Base-by-base conservation (phyloP, 805 yeast species). In the Metschnikowia corniflorae region DNA sequence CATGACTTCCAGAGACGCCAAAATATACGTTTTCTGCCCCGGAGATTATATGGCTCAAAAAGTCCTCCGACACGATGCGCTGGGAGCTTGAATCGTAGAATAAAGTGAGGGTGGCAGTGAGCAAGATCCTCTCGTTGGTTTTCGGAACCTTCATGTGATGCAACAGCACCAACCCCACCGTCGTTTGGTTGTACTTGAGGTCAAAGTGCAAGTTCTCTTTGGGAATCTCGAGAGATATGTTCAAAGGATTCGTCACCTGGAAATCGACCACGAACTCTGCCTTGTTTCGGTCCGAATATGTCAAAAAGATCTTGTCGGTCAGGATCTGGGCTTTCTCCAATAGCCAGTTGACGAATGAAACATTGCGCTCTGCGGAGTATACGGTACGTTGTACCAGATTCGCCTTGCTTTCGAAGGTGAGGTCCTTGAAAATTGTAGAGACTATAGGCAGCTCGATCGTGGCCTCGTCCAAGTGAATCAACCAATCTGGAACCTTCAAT, bases 241-340 rank as follows among this genome's bases (percentile, higher is more conserved):
- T 44, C 16, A 63, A 44, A 1, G 73, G 70, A 42, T 69, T 71
- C 9, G 35, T 23, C 3, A 70, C 22, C 13, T 53, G 56, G 5
- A 63, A 21, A 26, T 58, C 65, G 20, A 61, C 50, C 27, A 57
- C 29, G 4, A 73, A 32, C 5, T 50, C 43, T 10, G 65, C 39
- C 2, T 44, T 45, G 0, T 46, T 39, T 1, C 36, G 24, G 7
- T 50, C 44, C 1, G 74, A 58, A 2, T 56, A 54, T 10, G 63
- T 34, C n/a, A 63, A 51, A 4, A 39, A 22, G 10, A 65, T 37
- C 15, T 33, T 31, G 17, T 36, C 48, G n/a, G 42, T 32, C 32
- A 28, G 37, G 5, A 39, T 17, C 16, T 37, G 21, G 15, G 42
- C 34, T 4, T 14, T 33, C 3, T 25, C 15, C 12, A 42, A 10